Evolutionary conservation across 768 basidiomycete species (phyloP).

Genomic region (Epithele typhae): DNA sequence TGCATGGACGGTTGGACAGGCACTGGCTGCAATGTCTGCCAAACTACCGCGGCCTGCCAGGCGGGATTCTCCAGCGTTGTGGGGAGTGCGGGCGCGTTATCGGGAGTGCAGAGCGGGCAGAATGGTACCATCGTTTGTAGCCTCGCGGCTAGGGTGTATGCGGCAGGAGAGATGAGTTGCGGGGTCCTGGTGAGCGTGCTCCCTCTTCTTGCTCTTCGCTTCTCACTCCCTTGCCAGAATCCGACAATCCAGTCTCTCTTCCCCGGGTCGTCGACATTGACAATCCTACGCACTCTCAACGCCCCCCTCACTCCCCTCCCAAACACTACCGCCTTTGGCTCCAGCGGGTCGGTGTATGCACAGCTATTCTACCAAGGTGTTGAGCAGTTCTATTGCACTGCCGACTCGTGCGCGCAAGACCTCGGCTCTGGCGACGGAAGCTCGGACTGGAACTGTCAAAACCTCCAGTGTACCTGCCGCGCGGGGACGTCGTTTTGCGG

Average conservation of each 20-base stretch:
- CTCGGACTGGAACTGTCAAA: slow-evolving; percentile 66
- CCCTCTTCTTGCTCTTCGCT: neutral
- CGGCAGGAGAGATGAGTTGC: slow-evolving; percentile 83
- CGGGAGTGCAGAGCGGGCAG: slow-evolving; percentile 24
- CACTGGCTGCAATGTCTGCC: slow-evolving; percentile 77
- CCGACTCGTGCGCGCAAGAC: slow-evolving; percentile 65
- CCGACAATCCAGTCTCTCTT: slow-evolving; percentile 78
- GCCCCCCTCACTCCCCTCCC: slow-evolving; percentile 65
- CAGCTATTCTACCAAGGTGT: slow-evolving; percentile 77
- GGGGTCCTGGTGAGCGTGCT: slow-evolving; percentile 61
- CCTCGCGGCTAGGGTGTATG: slow-evolving; percentile 62
- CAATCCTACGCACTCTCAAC: slow-evolving; percentile 74
- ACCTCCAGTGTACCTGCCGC: slow-evolving; percentile 73
- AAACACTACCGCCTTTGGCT: slow-evolving; percentile 55
- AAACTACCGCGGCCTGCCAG: slow-evolving; percentile 62
- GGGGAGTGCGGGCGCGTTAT: slow-evolving; percentile 25
- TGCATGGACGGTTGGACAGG: slow-evolving; percentile 79
- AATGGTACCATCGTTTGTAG: slow-evolving; percentile 78
- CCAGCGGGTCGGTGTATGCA: slow-evolving; percentile 49
- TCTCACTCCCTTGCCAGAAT: slow-evolving; percentile 68
- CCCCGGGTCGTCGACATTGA: slow-evolving; percentile 66
- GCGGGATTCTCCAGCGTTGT: slow-evolving; percentile 39
- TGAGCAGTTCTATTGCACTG: slow-evolving; percentile 86
- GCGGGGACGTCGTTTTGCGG: slow-evolving; percentile 75
- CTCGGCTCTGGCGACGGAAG: slow-evolving; percentile 35